Evolutionary conservation across 2,329 filamentous ascomycete genomes (phyloP).

Genomic region (Teratosphaeriaceae sp.): DNA sequence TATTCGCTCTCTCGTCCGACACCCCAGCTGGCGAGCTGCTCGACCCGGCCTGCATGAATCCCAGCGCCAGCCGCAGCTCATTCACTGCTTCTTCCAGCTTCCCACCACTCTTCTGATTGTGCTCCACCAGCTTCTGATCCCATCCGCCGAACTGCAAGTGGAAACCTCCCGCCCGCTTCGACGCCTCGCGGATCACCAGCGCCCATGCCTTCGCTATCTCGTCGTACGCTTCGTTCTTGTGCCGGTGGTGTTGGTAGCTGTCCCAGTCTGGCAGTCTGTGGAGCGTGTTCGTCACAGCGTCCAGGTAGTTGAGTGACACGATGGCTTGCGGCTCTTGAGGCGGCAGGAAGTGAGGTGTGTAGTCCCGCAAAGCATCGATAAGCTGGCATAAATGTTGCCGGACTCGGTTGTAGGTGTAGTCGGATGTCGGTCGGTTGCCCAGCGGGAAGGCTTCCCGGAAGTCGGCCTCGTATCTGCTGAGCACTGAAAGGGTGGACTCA

Average conservation of each 20-base stretch:
- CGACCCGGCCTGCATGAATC: conserved; percentile 61
- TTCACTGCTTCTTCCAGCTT: conserved; percentile 73
- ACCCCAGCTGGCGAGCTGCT: conserved; percentile 21
- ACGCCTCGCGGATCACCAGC: conserved; percentile 80
- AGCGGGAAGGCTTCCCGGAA: conserved; percentile 77
- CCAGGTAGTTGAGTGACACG: conserved; percentile 77
- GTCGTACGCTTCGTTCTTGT: conserved; percentile 94
- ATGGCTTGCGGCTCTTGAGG: conserved; percentile 82
- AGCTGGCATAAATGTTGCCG: conserved; percentile 72
- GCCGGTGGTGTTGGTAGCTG: conserved; percentile 76
- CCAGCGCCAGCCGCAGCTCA: conserved; percentile 66
- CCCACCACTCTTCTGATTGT: conserved; percentile 80
- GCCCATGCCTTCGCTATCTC: conserved; percentile 94
- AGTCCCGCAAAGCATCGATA: conserved; percentile 85
- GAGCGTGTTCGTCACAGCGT: conserved; percentile 83
- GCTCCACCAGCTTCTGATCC: conserved; percentile 80
- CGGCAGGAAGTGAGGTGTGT: conserved; percentile 90
- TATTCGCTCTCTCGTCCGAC: conserved; percentile 36
- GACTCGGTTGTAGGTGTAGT: conserved; percentile 93
- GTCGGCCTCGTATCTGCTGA: conserved; percentile 72
- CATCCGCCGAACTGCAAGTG: conserved; percentile 83
- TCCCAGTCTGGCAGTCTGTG: conserved; percentile 90
- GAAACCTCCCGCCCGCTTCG: conserved; percentile 86
- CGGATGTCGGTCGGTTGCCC: conserved; percentile 74
- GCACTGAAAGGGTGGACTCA: conserved; percentile 68